Conservation (phyloP, 164 flowering plant species). For the Macadamia integrifolia region DNA sequence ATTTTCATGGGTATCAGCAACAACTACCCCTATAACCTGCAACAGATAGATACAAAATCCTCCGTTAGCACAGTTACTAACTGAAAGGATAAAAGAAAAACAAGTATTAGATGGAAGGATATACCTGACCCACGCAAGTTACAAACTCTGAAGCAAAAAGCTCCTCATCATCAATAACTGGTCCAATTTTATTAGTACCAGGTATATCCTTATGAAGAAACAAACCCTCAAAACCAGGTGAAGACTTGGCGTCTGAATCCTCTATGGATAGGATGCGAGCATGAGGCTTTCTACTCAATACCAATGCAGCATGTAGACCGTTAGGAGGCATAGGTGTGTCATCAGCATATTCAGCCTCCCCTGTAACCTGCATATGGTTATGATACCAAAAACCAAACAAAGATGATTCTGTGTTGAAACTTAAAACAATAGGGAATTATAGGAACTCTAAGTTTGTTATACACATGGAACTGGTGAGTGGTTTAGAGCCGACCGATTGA, state of each 20-base stretch:
- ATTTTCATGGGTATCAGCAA: constrained; percentile 92
- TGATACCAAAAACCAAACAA: constrained; percentile 1
- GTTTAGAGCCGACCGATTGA: too few species aligned
- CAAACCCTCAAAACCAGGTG: constrained; percentile 81
- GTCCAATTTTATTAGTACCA: constrained; percentile 60
- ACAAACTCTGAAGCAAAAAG: constrained; percentile 76
- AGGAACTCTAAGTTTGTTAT: too few species aligned
- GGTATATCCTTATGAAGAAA: constrained; percentile 79
- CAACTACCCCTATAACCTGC: constrained; percentile 86
- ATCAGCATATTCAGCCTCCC: constrained; percentile 91
- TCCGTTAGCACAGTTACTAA: neutral
- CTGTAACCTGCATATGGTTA: constrained; percentile 55
- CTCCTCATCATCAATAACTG: constrained; percentile 74
- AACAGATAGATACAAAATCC: constrained; percentile 6
- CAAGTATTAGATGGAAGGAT: neutral
- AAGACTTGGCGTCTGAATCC: constrained; percentile 58
- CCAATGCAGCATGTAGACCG: constrained; percentile 74
- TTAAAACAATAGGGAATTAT: too few species aligned
- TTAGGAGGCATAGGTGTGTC: constrained; percentile 69
- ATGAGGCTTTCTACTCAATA: constrained; percentile 80
- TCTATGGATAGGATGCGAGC: constrained; percentile 77
- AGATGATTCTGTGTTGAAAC: too few species aligned
- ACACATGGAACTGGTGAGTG: too few species aligned
- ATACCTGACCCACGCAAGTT: constrained; percentile 96
- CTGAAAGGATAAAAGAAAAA: neutral